A percentile compares a stretch with the other conserved stretches of the same genome.
phyloP scores from a whole-genome alignment of 305 asterid species.

The Coffea humblotiana region DNA sequence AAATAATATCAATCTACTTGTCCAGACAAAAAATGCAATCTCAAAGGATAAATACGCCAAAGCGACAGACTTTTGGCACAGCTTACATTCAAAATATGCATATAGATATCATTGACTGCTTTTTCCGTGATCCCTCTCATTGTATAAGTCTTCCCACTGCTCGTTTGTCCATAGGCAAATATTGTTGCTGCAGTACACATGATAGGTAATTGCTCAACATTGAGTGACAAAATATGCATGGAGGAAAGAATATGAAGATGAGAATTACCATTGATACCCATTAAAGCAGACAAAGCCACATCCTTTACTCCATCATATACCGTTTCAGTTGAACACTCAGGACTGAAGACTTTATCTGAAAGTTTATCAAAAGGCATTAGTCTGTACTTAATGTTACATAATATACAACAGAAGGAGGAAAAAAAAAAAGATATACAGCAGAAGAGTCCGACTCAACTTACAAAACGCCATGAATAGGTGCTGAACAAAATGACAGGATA shows the following conservation, averaged over 20 bases:
- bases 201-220: neutral
- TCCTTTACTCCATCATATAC: constrained; percentile 92
- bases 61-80: constrained; percentile 9
- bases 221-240: neutral
- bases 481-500: neutral
- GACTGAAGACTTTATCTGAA: constrained; percentile 89
- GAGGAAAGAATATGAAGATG: neutral
- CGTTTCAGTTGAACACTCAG: constrained; percentile 63
- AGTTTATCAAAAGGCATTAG: constrained; percentile 13
- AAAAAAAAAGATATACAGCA: neutral
- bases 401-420: neutral
- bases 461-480: neutral
- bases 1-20: neutral
- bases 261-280: constrained; percentile 89
- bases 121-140: constrained; percentile 95
- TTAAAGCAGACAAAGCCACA: constrained; percentile 91
- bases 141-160: constrained; percentile 95
- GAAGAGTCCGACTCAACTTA: neutral
- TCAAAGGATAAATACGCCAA: neutral
- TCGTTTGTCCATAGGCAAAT: constrained; percentile 97
- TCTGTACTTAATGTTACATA: constrained; percentile 4
- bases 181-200: constrained; percentile 69
- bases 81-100: constrained; percentile 85
- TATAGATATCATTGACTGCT: constrained; percentile 89
- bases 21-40: neutral